Percentiles rank a stretch among this genome's conserved stretches.
phyloP scores from a whole-genome alignment of 345 rosid species.

The Camelina neglecta region DNA sequence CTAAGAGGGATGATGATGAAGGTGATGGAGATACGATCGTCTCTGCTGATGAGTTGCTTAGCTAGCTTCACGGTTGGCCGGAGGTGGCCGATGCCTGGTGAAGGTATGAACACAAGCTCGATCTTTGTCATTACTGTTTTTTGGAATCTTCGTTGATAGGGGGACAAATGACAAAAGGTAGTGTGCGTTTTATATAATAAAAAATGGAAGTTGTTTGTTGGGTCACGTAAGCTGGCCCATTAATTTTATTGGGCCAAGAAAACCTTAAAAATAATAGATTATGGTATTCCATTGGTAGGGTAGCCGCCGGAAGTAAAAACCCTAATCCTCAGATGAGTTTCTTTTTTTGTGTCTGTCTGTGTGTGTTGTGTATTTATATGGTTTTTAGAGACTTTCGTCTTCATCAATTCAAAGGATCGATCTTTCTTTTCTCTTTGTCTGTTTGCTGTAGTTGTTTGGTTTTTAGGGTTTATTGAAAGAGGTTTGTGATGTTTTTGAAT shows the following conservation, averaged over 20 bases:
- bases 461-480: neutral
- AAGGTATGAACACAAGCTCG: conserved; percentile 61
- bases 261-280: neutral
- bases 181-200: neutral
- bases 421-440: neutral
- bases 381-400: neutral
- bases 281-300: neutral
- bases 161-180: neutral
- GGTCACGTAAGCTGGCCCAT: conserved; percentile 14
- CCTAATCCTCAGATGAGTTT: conserved; percentile 16
- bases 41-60: conserved; percentile 42
- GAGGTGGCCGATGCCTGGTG: conserved; percentile 55
- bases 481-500: neutral
- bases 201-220: neutral
- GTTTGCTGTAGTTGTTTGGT: neutral
- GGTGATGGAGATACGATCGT: conserved; percentile 47
- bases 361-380: conserved; percentile 30
- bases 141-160: neutral
- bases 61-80: conserved; percentile 48
- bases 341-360: neutral
- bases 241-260: neutral
- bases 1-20: conserved; percentile 47
- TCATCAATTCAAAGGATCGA: neutral
- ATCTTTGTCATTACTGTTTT: conserved; percentile 32
- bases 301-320: conserved; percentile 12